These are phyloP conservation scores for Henningerozyma blattae DNA, from an alignment of 805 yeast genomes.

Conservation along the genomic window DNA sequence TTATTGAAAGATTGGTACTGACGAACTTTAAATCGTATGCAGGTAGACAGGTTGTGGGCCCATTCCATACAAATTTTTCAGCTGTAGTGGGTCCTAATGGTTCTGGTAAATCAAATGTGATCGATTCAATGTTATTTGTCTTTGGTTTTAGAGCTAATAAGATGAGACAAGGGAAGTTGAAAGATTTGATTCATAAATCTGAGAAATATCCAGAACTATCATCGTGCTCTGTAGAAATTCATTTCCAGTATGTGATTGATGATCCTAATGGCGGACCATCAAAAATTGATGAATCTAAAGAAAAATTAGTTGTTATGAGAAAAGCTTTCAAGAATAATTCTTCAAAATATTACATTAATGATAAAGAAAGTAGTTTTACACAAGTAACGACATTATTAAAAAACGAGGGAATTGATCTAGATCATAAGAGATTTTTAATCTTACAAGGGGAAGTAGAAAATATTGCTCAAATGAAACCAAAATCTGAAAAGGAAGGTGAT, in stretches of 20 bases:
- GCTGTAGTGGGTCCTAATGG: slow-evolving; percentile 99
- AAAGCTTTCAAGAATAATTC: slow-evolving; percentile 66
- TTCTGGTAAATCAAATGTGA: slow-evolving; percentile 94
- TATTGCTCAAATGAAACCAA: slow-evolving; percentile 97
- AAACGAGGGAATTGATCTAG: slow-evolving; percentile 81
- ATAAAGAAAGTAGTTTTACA: slow-evolving; percentile 55
- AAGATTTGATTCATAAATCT: slow-evolving; percentile 88
- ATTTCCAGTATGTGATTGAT: slow-evolving; percentile 70
- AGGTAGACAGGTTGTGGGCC: slow-evolving; percentile 86
- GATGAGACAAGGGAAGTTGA: slow-evolving; percentile 91
- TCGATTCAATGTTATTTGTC: slow-evolving; percentile 90
- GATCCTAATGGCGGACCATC: slow-evolving; percentile 34
- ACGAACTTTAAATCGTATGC: slow-evolving; percentile 93
- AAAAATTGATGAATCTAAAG: slow-evolving; percentile 39
- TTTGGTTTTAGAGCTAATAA: slow-evolving; percentile 95
- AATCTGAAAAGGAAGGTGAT: slow-evolving; percentile 83
- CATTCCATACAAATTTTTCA: slow-evolving; percentile 84
- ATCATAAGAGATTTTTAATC: slow-evolving; percentile 88
- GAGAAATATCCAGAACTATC: slow-evolving; percentile 52
- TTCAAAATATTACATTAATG: slow-evolving; percentile 70
- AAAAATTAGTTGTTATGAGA: slow-evolving; percentile 58
- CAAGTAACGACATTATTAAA: slow-evolving; percentile 67
- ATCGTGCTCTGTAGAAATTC: slow-evolving; percentile 84
- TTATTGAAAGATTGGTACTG: slow-evolving; percentile 60
- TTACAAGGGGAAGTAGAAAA: slow-evolving; percentile 97